phyloP scores from a whole-genome alignment of 2,329 filamentous ascomycete genomes.

The Botryotinia convoluta region DNA sequence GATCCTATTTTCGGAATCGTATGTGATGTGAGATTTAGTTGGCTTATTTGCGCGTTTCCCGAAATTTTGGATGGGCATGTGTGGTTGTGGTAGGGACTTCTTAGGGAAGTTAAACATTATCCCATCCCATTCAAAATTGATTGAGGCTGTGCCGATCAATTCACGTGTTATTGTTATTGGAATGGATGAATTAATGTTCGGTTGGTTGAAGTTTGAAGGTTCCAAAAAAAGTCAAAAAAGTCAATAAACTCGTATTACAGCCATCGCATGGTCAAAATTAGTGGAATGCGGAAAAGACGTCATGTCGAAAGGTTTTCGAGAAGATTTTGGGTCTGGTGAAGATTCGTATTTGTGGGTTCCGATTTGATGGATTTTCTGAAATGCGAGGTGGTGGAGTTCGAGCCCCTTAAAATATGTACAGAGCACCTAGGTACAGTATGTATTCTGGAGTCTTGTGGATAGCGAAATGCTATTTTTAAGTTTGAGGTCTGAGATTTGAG shows the following conservation, averaged over 20 bases:
- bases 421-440: neutral
- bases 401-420: constrained; percentile 3
- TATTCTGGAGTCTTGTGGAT: neutral
- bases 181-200: neutral
- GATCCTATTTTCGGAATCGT: neutral
- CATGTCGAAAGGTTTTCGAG: constrained; percentile 10
- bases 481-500: neutral
- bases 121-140: neutral
- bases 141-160: neutral
- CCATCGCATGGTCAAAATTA: neutral
- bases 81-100: too few species aligned
- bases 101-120: neutral
- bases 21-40: neutral
- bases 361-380: neutral
- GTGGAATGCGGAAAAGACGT: constrained; percentile 14
- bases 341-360: neutral
- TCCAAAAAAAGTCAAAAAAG: neutral
- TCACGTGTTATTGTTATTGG: neutral
- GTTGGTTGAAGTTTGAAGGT: neutral
- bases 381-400: constrained; percentile 1
- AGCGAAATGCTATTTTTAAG: constrained; percentile 3
- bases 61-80: neutral
- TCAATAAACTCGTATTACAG: neutral
- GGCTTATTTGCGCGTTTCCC: neutral
- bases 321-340: neutral